Percentiles rank a stretch among this genome's conserved stretches.
Conservation (phyloP, 106 monocot species). For the Dendrobium chrysotoxum region DNA sequence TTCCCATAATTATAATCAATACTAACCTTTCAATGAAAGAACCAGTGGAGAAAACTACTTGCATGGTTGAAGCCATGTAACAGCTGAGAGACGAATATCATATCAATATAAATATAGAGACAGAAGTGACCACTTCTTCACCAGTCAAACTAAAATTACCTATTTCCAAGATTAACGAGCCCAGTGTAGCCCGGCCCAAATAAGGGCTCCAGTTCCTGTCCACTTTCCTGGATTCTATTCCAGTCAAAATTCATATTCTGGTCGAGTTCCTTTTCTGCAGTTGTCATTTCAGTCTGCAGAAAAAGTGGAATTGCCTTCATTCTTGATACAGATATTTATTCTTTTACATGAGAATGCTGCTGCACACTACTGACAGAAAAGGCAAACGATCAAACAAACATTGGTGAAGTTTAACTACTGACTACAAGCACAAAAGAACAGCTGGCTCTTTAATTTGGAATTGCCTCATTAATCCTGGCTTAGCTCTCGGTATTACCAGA, state of each 20-base stretch:
- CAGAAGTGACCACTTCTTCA: background rate
- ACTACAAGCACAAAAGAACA: background rate
- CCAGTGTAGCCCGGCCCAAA: conserved; percentile 97
- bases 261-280: conserved; percentile 90
- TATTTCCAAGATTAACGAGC: conserved; percentile 92
- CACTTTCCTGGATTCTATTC: conserved; percentile 98
- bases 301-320: conserved; percentile 6
- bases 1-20: background rate
- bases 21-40: conserved; percentile 68
- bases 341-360: background rate
- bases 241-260: conserved; percentile 96
- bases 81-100: conserved; percentile 44
- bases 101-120: background rate
- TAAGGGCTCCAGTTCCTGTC: conserved; percentile 68
- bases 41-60: conserved; percentile 77
- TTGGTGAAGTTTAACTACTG: background rate
- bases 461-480: background rate
- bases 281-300: conserved; percentile 97
- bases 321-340: background rate
- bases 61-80: conserved; percentile 92
- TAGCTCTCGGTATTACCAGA: background rate
- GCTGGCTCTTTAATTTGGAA: background rate
- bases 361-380: background rate
- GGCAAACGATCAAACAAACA: background rate
- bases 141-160: conserved; percentile 27